Evolutionary conservation across 2,329 filamentous ascomycete genomes (phyloP).

Genomic region (Ciborinia camelliae): DNA sequence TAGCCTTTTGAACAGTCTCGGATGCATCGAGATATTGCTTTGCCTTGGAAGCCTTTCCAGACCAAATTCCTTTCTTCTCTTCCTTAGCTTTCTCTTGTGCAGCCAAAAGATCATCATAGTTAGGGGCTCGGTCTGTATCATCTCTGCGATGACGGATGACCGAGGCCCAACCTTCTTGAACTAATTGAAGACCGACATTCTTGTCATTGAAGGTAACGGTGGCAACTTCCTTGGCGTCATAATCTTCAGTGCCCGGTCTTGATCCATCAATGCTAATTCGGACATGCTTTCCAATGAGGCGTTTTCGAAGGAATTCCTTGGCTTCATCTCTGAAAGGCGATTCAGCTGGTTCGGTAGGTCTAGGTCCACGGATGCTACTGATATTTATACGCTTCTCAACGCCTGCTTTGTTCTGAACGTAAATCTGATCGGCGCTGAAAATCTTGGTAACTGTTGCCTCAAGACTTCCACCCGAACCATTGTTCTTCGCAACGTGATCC

Average conservation of each 20-base stretch:
- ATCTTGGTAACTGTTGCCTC: slow-evolving; percentile 85
- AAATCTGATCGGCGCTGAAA: slow-evolving; percentile 83
- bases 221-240: slow-evolving; percentile 91
- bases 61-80: slow-evolving; percentile 93
- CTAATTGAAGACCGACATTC: slow-evolving; percentile 78
- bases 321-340: slow-evolving; percentile 87
- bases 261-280: slow-evolving; percentile 85
- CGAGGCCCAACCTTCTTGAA: slow-evolving; percentile 90
- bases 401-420: slow-evolving; percentile 79
- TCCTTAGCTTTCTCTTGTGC: slow-evolving; percentile 81
- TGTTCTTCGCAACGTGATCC: slow-evolving; percentile 68
- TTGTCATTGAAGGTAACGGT: slow-evolving; percentile 80
- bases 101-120: slow-evolving; percentile 84
- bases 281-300: slow-evolving; percentile 92
- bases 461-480: slow-evolving; percentile 57
- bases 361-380: slow-evolving; percentile 91
- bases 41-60: slow-evolving; percentile 76
- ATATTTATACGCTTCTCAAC: slow-evolving; percentile 86
- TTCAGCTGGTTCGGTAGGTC: slow-evolving; percentile 80
- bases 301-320: slow-evolving; percentile 93
- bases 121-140: slow-evolving; percentile 86
- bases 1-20: slow-evolving; percentile 89
- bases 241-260: slow-evolving; percentile 84
- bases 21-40: slow-evolving; percentile 87
- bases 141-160: slow-evolving; percentile 95